phyloP scores from a whole-genome alignment of 805 yeast genomes.

The Huiozyma sinensis region DNA sequence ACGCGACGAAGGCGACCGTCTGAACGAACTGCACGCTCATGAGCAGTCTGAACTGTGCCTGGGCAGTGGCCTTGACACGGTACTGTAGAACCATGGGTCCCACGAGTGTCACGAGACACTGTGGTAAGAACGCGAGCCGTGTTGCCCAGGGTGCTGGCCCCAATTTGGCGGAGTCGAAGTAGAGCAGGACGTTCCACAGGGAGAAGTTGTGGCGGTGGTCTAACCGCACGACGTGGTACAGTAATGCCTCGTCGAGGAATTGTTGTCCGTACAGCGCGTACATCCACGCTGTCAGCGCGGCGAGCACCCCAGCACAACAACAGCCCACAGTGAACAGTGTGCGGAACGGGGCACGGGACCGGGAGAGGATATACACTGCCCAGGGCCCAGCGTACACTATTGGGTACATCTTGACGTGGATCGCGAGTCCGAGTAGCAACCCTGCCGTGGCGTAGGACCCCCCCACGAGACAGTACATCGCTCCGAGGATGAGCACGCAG shows the following conservation, averaged over 20 bases:
- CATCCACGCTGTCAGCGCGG: slow-evolving; percentile 46
- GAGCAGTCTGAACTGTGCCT: slow-evolving; percentile 11
- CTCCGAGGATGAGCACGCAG: slow-evolving; percentile 60
- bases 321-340: slow-evolving; percentile 33
- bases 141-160: slow-evolving; percentile 17
- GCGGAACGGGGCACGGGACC: neutral
- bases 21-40: slow-evolving; percentile 57
- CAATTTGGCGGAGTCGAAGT: slow-evolving; percentile 41
- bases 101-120: slow-evolving; percentile 44
- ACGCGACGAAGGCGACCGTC: slow-evolving; percentile 66
- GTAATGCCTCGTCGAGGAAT: slow-evolving; percentile 64
- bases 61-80: neutral
- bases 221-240: slow-evolving; percentile 70
- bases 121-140: slow-evolving; percentile 71
- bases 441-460: slow-evolving; percentile 30
- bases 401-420: slow-evolving; percentile 90
- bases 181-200: slow-evolving; percentile 66
- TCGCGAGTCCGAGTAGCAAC: slow-evolving; percentile 56
- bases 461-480: slow-evolving; percentile 38
- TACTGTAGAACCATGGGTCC: neutral
- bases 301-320: slow-evolving; percentile 35
- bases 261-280: slow-evolving; percentile 61
- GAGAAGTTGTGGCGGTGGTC: slow-evolving; percentile 97
- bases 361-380: slow-evolving; percentile 30
- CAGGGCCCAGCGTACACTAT: slow-evolving; percentile 71